These are phyloP conservation scores for Beta macrorhiza DNA, from an alignment of 179 eudicot species.

Conservation along the genomic window DNA sequence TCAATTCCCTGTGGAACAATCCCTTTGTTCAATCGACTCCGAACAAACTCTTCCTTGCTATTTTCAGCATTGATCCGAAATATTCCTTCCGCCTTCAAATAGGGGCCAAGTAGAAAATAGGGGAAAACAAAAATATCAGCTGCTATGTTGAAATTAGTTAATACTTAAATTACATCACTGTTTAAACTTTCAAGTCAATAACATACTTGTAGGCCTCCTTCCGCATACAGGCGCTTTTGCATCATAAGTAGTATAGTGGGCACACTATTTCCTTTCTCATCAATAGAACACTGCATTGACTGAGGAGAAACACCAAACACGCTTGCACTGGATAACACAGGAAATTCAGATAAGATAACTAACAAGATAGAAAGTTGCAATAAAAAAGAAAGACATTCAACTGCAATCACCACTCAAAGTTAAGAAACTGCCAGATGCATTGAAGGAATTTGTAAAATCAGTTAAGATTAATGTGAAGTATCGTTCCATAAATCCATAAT, in stretches of 20 bases:
- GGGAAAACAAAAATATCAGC: not conserved
- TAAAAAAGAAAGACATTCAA: not conserved
- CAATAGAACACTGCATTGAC: slow-evolving; percentile 46
- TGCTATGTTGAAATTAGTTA: not conserved
- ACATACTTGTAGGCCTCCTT: slow-evolving; percentile 45
- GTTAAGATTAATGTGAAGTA: not conserved
- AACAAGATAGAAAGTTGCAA: not conserved
- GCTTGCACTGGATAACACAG: slow-evolving; percentile 35
- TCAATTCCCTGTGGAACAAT: slow-evolving; percentile 64
- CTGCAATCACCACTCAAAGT: slow-evolving; percentile 8
- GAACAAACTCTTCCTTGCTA: slow-evolving; percentile 62
- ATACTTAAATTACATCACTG: not conserved
- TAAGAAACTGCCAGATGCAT: not conserved
- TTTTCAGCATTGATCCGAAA: slow-evolving; percentile 87
- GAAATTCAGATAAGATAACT: not conserved
- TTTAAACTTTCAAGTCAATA: not conserved
- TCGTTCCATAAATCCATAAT: not conserved
- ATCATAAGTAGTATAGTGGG: slow-evolving; percentile 43
- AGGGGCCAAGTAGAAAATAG: slow-evolving; percentile 13
- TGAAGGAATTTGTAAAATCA: not conserved
- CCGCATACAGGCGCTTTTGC: slow-evolving; percentile 39
- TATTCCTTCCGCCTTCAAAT: slow-evolving; percentile 79
- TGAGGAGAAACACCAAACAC: slow-evolving; percentile 53
- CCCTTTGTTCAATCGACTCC: slow-evolving; percentile 76
- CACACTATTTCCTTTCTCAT: slow-evolving; percentile 45